Conservation (phyloP, 2,329 filamentous ascomycete genomes). For the Alternaria ventricosa region DNA sequence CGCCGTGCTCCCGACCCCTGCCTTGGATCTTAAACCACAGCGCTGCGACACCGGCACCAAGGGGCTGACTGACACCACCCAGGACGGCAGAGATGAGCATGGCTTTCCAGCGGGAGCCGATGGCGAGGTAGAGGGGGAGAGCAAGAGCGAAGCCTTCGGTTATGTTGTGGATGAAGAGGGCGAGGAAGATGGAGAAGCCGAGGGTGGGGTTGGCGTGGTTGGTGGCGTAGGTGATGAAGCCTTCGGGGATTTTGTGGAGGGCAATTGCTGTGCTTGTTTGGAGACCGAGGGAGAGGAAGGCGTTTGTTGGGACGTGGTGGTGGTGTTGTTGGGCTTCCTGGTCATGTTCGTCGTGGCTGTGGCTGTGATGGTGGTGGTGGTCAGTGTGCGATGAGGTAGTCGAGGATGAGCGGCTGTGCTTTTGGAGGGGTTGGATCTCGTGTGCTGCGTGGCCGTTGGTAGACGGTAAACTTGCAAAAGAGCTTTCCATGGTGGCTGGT, state of each 20-base stretch:
- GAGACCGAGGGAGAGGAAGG: conserved; percentile 91
- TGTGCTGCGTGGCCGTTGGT: conserved; percentile 16
- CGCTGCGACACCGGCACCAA: conserved; percentile 83
- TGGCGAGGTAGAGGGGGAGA: conserved; percentile 88
- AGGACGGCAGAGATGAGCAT: conserved; percentile 85
- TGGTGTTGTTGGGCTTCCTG: conserved; percentile 67
- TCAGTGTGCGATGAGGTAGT: conserved; percentile 18
- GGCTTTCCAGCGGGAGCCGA: conserved; percentile 78
- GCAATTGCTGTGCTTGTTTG: conserved; percentile 96
- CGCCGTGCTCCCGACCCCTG: conserved; percentile 50
- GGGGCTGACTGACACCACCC: conserved; percentile 84
- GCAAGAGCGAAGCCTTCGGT: conserved; percentile 96
- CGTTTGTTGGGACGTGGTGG: conserved; percentile 93
- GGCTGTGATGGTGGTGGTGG: conserved; percentile 2
- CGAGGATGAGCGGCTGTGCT: conserved; percentile 22
- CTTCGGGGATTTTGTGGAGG: conserved; percentile 91
- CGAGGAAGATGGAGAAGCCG: conserved; percentile 91
- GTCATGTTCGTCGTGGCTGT: conserved; percentile 9
- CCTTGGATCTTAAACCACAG: conserved; percentile 81
- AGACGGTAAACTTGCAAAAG: conserved; percentile 21
- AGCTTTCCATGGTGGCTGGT: conserved; percentile 32
- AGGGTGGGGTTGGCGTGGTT: conserved; percentile 93
- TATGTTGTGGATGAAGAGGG: conserved; percentile 97
- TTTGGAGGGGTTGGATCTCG: conserved; percentile 10
- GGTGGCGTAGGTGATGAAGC: conserved; percentile 90